phyloP scores from a whole-genome alignment of 257 asterid species.

The Lantana camara region DNA sequence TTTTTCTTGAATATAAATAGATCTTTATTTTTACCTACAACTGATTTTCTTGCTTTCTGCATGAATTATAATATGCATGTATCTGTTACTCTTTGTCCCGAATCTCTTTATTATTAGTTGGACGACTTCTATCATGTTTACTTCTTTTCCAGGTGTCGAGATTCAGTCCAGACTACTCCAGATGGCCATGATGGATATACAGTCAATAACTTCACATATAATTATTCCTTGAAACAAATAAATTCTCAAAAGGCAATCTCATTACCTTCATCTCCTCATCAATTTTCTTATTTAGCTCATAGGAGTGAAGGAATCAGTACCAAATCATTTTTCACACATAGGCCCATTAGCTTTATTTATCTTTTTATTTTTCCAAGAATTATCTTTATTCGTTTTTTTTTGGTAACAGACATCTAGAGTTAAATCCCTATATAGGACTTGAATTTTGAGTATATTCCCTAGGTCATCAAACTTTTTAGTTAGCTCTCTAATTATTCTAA shows the following conservation, averaged over 20 bases:
- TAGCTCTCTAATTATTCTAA: no score
- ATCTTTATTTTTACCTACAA: not conserved
- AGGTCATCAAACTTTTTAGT: no score
- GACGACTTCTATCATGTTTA: conserved; percentile 17
- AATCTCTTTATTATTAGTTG: conserved; percentile 19
- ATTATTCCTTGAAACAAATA: conserved; percentile 48
- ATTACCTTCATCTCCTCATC: conserved; percentile 88
- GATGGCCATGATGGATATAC: conserved; percentile 56
- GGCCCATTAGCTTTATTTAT: no score
- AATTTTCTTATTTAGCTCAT: conserved; percentile 43
- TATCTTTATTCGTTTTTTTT: no score
- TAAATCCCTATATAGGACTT: no score
- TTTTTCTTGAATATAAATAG: conserved; percentile 11
- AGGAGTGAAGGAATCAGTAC: conserved; percentile 44
- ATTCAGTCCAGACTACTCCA: conserved; percentile 46
- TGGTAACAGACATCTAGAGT: no score
- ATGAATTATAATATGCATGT: conserved; percentile 31
- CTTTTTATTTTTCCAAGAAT: no score
- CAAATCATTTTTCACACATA: no score
- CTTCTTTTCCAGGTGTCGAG: conserved; percentile 60
- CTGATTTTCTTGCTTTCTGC: conserved; percentile 20
- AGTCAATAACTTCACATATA: conserved; percentile 47
- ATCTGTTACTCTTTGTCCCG: conserved; percentile 26
- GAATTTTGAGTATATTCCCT: no score
- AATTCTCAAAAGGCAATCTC: conserved; percentile 72